Percentiles rank a stretch among this genome's conserved stretches.
phyloP scores from a whole-genome alignment of 768 basidiomycete species.

The Panus rudis region DNA sequence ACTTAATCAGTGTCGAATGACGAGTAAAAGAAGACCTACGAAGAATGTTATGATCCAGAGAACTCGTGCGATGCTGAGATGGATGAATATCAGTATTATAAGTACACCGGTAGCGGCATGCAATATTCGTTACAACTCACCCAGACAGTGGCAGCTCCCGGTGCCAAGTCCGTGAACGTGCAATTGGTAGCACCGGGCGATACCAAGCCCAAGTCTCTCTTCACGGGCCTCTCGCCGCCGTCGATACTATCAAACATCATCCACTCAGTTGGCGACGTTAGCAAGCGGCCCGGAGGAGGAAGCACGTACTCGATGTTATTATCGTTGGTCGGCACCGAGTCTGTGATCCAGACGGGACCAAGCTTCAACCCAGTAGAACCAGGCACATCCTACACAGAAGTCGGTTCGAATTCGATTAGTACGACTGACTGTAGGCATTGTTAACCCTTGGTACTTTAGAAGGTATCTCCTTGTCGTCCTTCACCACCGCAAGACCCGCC shows the following conservation, averaged over 20 bases:
- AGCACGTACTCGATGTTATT: constrained; percentile 38
- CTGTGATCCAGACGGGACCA: constrained; percentile 43
- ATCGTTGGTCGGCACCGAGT: constrained; percentile 44
- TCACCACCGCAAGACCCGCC: constrained; percentile 34
- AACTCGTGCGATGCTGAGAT: constrained; percentile 39
- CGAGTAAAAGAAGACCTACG: constrained; percentile 26
- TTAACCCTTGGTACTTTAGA: too few relatives aligned
- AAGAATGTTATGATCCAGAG: constrained; percentile 56
- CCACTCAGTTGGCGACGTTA: neutral
- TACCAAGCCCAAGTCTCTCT: constrained; percentile 35
- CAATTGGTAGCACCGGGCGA: constrained; percentile 40
- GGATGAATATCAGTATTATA: too few relatives aligned
- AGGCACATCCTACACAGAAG: constrained; percentile 17
- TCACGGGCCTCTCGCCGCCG: constrained; percentile 35
- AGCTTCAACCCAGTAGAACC: constrained; percentile 24
- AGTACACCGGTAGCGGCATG: neutral
- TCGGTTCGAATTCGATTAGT: neutral
- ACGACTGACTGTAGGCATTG: too few relatives aligned
- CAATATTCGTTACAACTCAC: constrained; percentile 23
- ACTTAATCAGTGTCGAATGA: neutral
- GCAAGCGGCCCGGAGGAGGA: neutral
- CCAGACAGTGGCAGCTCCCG: constrained; percentile 43
- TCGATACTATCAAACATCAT: constrained; percentile 34
- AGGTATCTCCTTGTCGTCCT: constrained; percentile 27
- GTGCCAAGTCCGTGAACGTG: constrained; percentile 48